A percentile compares a stretch with the other conserved stretches of the same genome.
Evolutionary conservation across 75 land plant genomes (phyloP).

Genomic region (Adiantum capillusveneris): DNA sequence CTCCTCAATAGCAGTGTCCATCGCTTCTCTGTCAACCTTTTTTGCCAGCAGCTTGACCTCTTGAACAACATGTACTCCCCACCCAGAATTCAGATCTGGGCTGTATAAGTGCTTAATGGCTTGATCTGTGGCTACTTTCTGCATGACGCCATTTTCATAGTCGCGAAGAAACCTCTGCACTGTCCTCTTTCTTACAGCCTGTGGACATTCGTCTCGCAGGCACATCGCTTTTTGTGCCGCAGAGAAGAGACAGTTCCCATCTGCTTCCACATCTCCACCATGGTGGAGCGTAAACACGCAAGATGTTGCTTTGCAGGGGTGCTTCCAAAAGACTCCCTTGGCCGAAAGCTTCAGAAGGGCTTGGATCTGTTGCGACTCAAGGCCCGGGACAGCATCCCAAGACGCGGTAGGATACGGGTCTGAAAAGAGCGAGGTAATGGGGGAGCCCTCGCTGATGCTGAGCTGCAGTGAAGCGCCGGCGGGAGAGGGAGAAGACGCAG

Average conservation of each 20-base stretch:
- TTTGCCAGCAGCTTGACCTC: constrained; percentile 33
- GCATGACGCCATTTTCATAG: constrained; percentile 4
- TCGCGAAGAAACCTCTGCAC: constrained; percentile 25
- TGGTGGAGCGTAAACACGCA: constrained; percentile 23
- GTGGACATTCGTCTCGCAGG: constrained; percentile 7
- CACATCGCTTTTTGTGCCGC: constrained; percentile 30
- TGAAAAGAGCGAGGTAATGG: not conserved
- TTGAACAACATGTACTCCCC: constrained; percentile 44
- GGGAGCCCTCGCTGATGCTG: not conserved
- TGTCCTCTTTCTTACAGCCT: constrained; percentile 10
- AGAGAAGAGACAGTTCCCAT: constrained; percentile 40
- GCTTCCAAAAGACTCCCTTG: constrained; percentile 34
- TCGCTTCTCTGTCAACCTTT: constrained; percentile 23
- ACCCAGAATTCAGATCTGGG: constrained; percentile 30
- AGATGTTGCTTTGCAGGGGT: constrained; percentile 16
- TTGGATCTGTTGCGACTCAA: constrained; percentile 22
- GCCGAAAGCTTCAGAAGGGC: constrained; percentile 20
- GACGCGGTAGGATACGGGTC: not conserved
- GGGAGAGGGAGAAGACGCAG: not conserved
- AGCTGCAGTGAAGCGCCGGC: constrained; percentile 13
- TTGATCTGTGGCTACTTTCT: constrained; percentile 7
- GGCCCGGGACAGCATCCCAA: constrained; percentile 34
- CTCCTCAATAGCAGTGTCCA: constrained; percentile 20
- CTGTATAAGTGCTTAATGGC: constrained; percentile 23
- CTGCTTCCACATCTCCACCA: constrained; percentile 42